phyloP scores from a whole-genome alignment of 2,329 filamentous ascomycete species.

The Blumeriella jaapii region DNA sequence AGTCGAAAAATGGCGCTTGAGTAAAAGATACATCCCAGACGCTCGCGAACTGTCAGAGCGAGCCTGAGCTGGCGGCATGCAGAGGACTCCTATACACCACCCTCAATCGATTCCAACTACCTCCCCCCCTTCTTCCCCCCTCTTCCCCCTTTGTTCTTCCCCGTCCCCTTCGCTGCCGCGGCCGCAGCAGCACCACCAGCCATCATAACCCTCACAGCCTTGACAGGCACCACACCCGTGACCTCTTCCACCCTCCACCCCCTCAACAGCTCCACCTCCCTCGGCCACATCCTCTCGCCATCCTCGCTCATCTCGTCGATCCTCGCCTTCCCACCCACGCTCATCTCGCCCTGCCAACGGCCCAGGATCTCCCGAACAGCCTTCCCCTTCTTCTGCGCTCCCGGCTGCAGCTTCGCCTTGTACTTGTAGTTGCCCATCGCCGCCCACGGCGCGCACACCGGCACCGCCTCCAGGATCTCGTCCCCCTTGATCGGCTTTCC shows the following conservation, averaged over 20 bases:
- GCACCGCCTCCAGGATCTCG: conserved; percentile 59
- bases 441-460: conserved; percentile 53
- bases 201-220: conserved; percentile 71
- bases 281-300: conserved; percentile 69
- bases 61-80: too few relatives aligned
- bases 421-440: conserved; percentile 69
- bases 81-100: background rate
- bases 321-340: conserved; percentile 38
- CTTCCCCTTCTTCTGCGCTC: conserved; percentile 84
- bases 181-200: conserved; percentile 36
- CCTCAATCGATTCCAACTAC: too few relatives aligned
- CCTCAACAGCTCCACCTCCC: conserved; percentile 77
- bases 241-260: conserved; percentile 72
- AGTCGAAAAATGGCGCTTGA: too few relatives aligned
- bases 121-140: conserved; percentile 18
- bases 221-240: conserved; percentile 68
- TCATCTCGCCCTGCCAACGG: conserved; percentile 59
- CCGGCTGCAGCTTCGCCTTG: conserved; percentile 89
- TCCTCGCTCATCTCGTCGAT: conserved; percentile 51
- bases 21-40: too few relatives aligned
- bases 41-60: too few relatives aligned
- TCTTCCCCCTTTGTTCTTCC: conserved; percentile 22
- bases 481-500: conserved; percentile 72
- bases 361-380: conserved; percentile 84
- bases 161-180: conserved; percentile 19